Evolutionary conservation across 225 moss, liverwort and hornwort species (phyloP).

Genomic region (Marchantia polymorpha): DNA sequence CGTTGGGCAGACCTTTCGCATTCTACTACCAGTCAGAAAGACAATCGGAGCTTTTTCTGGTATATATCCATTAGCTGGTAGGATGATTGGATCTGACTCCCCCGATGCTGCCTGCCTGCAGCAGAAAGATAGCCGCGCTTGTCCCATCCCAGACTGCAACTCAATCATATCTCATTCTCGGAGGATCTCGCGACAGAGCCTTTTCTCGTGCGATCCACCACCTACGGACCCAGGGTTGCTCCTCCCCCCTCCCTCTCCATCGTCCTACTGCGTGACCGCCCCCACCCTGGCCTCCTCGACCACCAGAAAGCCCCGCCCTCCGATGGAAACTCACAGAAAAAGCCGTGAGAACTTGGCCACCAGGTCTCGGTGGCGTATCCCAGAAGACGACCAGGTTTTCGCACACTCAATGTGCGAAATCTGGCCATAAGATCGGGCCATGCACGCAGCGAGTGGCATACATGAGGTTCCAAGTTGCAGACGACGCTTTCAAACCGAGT

Average conservation of each 20-base stretch:
- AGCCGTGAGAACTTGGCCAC: background rate
- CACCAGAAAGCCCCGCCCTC: background rate
- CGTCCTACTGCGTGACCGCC: background rate
- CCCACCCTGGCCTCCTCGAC: background rate
- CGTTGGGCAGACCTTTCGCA: no score
- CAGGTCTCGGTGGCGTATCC: background rate
- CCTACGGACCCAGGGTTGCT: background rate
- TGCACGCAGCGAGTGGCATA: no score
- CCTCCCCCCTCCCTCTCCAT: background rate
- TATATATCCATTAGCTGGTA: no score
- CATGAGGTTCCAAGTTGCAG: background rate
- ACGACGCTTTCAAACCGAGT: background rate
- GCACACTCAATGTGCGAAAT: background rate
- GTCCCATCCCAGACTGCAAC: background rate
- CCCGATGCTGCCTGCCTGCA: background rate
- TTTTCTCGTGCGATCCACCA: background rate
- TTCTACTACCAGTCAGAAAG: no score
- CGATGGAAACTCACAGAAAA: background rate
- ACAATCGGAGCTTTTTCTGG: no score
- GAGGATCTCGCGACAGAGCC: background rate
- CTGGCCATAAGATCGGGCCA: background rate
- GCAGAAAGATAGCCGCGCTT: background rate
- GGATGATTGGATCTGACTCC: background rate
- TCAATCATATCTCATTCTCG: constrained; percentile 8
- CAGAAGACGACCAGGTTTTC: background rate